Evolutionary conservation across 345 rosid genomes (phyloP).

Genomic region (Rubroshorea leprosula): DNA sequence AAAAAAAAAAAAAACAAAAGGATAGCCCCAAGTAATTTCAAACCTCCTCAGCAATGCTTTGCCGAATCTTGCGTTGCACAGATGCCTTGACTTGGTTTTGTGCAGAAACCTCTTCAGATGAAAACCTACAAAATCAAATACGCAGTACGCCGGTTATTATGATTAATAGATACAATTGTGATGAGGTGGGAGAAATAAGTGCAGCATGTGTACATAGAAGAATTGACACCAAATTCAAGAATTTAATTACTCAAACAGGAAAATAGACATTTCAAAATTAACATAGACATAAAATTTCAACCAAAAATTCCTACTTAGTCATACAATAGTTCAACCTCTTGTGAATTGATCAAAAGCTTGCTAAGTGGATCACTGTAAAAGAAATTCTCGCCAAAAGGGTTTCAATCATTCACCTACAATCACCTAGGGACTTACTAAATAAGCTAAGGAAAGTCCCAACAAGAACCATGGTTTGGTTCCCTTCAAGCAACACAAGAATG

Average conservation of each 20-base stretch:
- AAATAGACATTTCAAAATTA: no score
- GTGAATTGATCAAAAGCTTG: no score
- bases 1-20: neutral
- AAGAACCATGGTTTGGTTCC: no score
- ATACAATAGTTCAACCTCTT: no score
- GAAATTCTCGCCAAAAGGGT: no score
- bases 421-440: no score
- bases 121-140: constrained; percentile 48
- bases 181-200: neutral
- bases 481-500: no score
- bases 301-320: no score
- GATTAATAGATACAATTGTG: neutral
- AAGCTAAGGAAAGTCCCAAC: no score
- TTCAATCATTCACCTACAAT: no score
- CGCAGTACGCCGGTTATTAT: neutral
- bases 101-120: constrained; percentile 80
- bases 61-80: constrained; percentile 90
- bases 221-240: neutral
- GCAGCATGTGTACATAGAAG: neutral
- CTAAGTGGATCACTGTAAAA: no score
- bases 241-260: neutral
- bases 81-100: constrained; percentile 99
- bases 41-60: constrained; percentile 96
- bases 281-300: no score
- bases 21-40: constrained; percentile 7